These are phyloP conservation scores for Chamaecyparis obtusa DNA, from an alignment of 75 land plant genomes.

Conservation along the genomic window DNA sequence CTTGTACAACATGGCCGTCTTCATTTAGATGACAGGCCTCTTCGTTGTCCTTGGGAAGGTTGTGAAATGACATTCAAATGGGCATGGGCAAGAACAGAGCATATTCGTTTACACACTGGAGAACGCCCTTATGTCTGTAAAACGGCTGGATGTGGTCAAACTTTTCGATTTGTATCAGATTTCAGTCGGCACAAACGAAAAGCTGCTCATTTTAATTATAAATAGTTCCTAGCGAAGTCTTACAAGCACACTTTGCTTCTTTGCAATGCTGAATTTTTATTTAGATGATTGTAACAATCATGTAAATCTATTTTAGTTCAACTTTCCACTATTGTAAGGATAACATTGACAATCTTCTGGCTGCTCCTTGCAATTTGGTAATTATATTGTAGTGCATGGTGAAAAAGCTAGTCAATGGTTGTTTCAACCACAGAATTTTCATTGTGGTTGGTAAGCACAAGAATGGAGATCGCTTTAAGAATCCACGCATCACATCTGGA, in stretches of 20 bases:
- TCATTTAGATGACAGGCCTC: constrained; percentile 87
- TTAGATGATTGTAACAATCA: not conserved
- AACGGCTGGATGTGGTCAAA: constrained; percentile 84
- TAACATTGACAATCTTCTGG: not conserved
- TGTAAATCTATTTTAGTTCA: not conserved
- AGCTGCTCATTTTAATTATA: constrained; percentile 70
- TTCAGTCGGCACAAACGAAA: constrained; percentile 99
- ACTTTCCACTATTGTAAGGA: not conserved
- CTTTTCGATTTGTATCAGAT: constrained; percentile 97
- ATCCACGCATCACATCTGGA: not conserved
- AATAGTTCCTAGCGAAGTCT: constrained; percentile 16
- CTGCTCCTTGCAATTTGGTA: not conserved
- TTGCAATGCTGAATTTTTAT: not conserved
- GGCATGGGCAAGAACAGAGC: constrained; percentile 99
- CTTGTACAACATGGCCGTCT: constrained; percentile 88
- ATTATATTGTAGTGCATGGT: not conserved
- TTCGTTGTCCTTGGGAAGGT: constrained; percentile 97
- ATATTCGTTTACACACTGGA: constrained; percentile 95
- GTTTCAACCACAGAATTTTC: not conserved
- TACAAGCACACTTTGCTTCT: not conserved
- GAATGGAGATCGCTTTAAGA: not conserved
- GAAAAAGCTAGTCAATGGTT: not conserved
- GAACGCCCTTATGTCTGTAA: constrained; percentile 87
- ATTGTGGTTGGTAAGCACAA: not conserved
- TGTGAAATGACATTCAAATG: constrained; percentile 97